These are phyloP conservation scores for Hibiscus tridactylites DNA, from an alignment of 345 rosid genomes.

Conservation along the genomic window DNA sequence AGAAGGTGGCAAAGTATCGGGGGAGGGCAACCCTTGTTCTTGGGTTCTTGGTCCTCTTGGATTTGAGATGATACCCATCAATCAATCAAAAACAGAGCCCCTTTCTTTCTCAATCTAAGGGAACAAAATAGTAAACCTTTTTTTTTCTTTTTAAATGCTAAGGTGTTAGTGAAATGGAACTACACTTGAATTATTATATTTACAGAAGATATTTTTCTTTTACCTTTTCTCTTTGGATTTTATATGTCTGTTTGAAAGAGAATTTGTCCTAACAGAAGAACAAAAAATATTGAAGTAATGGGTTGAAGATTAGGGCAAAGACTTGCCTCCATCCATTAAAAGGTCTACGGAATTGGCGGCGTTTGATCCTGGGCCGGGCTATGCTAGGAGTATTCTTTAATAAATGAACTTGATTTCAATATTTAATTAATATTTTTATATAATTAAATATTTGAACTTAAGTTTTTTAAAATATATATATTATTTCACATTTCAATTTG, in stretches of 20 bases:
- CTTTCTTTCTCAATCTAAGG: background rate
- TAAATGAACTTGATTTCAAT: too few species aligned
- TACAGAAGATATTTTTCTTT: background rate
- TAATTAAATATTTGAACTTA: too few species aligned
- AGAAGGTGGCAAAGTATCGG: slow-evolving; percentile 27
- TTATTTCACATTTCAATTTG: too few species aligned
- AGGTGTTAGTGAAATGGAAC: background rate
- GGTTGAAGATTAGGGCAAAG: background rate
- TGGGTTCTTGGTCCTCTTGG: slow-evolving; percentile 45
- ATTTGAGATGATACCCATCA: slow-evolving; percentile 53
- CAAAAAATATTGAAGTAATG: background rate
- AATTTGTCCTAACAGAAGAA: background rate
- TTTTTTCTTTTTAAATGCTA: background rate
- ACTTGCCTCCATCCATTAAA: background rate
- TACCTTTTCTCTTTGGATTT: background rate
- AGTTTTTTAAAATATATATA: too few species aligned
- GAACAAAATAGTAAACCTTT: background rate
- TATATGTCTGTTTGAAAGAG: background rate
- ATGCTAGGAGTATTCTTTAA: too few species aligned
- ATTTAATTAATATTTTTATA: too few species aligned
- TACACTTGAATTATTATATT: too few species aligned
- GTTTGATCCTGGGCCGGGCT: background rate
- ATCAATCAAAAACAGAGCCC: slow-evolving; percentile 7
- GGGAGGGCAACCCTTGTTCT: slow-evolving; percentile 21
- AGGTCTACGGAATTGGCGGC: background rate